These are phyloP conservation scores for Pichia sp. DNA, from an alignment of 1,139 yeast species.

Conservation along the genomic window DNA sequence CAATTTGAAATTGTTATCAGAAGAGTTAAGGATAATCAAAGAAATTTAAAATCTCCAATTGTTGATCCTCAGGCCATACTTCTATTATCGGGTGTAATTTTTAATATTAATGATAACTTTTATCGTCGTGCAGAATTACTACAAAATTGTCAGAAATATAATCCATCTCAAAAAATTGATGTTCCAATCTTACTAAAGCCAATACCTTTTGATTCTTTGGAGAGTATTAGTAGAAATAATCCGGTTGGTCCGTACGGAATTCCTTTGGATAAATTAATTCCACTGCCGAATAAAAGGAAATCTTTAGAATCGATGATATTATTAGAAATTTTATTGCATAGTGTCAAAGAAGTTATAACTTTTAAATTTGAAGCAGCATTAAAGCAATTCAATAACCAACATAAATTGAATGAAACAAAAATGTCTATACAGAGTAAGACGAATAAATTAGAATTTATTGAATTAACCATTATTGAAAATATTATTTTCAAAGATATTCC, in stretches of 20 bases:
- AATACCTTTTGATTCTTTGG: conserved; percentile 31
- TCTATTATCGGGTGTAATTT: conserved; percentile 38
- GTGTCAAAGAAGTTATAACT: conserved; percentile 31
- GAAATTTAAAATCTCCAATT: conserved; percentile 10
- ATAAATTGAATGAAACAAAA: conserved; percentile 1
- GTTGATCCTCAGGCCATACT: conserved; percentile 29
- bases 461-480: conserved; percentile 5
- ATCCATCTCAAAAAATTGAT: conserved; percentile 33
- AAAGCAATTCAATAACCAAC: conserved; percentile 3
- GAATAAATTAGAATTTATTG: conserved; percentile 5
- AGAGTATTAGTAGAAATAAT: conserved; percentile 18
- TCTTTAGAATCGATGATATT: conserved; percentile 35
- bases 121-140: conserved; percentile 39
- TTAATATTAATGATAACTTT: conserved; percentile 46
- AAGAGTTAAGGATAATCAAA: conserved; percentile 20
- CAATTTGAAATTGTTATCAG: conserved; percentile 20
- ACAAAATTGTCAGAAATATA: conserved; percentile 37
- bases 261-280: conserved; percentile 4
- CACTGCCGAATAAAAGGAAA: conserved; percentile 23
- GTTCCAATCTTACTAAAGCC: conserved; percentile 25
- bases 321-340: conserved; percentile 34
- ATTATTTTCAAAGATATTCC: conserved; percentile 9
- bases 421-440: background rate
- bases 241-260: conserved; percentile 11
- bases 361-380: conserved; percentile 3